Base-by-base conservation (phyloP, 495 filamentous ascomycete species). In the Glonium stellatum region DNA sequence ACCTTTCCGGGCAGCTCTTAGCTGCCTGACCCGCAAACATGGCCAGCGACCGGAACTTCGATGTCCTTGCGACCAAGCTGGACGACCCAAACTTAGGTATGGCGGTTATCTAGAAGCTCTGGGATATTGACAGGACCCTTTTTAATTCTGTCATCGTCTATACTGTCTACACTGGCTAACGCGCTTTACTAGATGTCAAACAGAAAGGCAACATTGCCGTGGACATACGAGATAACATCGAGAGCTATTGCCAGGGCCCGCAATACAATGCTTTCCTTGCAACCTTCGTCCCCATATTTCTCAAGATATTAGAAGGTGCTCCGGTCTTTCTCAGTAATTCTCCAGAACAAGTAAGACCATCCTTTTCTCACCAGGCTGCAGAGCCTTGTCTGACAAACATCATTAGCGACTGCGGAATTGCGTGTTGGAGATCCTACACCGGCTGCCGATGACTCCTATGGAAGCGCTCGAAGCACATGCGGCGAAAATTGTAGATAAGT, bases 361-460 rank as follows among this genome's bases (percentile, higher is more conserved):
- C 9, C 31, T 19, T 15, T 5, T 13, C 6, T 12, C 11, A 31
- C 15, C 1, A n/a, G 23, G 46, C 18, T 47, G 18, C 15, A 47
- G 21, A 6, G 8, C 10, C 25, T 51, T 53, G 31, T 13, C 36
- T 48, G 36, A 47, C 60, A 23, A 62, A n/a, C 15, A 59, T 47
- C 44, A 61, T 19, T 75, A 96, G 87, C 92, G 89, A 81, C 74
- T 97, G 54, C 87, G 95, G 51, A 90, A 91, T 72, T 92, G 88
- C 66, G 80, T 92, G 21, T 86, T 99, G 57, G 95, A 99, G 72
- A 97, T 96, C 53, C 77, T 99, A 3, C 92, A 97, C 74, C 84
- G 95, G 52, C 70, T 99, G 57, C 95, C 92, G 5, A 91, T 89
- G 67, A 84, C 76, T 55, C 86, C 88, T 9, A 76, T 85, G 23